These are phyloP conservation scores for Conticribra weissflogii DNA, from an alignment of 108 stramenopile species.

Conservation along the genomic window DNA sequence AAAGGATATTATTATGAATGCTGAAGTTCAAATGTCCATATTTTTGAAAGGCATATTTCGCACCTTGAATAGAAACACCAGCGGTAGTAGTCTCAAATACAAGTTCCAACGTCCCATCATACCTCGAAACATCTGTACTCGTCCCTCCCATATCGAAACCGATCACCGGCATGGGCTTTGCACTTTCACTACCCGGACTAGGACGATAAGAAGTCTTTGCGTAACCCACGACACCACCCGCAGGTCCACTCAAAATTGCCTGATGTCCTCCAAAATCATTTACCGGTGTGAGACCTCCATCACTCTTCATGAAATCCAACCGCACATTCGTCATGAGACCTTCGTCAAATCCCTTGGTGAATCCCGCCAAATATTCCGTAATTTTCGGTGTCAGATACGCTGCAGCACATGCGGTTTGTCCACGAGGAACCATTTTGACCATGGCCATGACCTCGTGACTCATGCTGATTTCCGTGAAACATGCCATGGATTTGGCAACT, in stretches of 20 bases:
- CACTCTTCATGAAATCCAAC: conserved; percentile 96
- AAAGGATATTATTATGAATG: not conserved
- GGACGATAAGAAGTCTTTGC: conserved; percentile 90
- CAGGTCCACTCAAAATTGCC: conserved; percentile 93
- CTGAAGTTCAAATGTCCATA: not conserved
- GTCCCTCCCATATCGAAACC: conserved; percentile 99
- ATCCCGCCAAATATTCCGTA: conserved; percentile 81
- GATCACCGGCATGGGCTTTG: conserved; percentile 82
- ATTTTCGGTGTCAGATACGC: conserved; percentile 98
- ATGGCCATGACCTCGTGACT: conserved; percentile 92
- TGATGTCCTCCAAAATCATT: conserved; percentile 94
- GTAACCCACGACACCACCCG: conserved; percentile 97
- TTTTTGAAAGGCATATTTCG: conserved; percentile 2
- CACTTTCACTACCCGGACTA: conserved; percentile 22
- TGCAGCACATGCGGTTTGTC: conserved; percentile 93
- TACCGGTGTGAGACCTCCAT: conserved; percentile 96
- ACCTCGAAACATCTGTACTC: conserved; percentile 92
- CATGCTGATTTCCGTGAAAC: conserved; percentile 90
- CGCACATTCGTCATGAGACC: conserved; percentile 71
- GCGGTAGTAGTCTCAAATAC: conserved; percentile 98
- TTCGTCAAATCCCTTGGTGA: conserved; percentile 91
- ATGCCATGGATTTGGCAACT: conserved; percentile 82
- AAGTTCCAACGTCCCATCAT: conserved; percentile 88
- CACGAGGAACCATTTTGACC: conserved; percentile 94
- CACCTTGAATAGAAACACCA: conserved; percentile 92